These are phyloP conservation scores for Nicotiana tomentosiformis DNA, from an alignment of 257 asterid species.

Conservation along the genomic window DNA sequence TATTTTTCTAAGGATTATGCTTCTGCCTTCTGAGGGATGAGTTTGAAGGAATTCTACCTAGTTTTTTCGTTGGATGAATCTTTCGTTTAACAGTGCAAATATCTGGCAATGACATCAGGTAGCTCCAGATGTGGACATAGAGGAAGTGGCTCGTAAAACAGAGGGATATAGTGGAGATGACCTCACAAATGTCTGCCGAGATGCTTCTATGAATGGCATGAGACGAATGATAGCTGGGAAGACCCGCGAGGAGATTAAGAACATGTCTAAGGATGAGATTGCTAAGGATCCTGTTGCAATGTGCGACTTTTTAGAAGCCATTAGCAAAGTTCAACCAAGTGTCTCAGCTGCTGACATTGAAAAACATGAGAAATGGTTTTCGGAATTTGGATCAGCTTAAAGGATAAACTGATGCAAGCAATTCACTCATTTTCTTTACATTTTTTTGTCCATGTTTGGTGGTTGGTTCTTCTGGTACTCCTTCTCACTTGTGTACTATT, in stretches of 20 bases:
- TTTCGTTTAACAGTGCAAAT: background rate
- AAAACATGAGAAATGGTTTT: conserved; percentile 88
- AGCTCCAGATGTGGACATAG: conserved; percentile 88
- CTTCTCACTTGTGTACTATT: background rate
- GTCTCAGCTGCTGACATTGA: conserved; percentile 93
- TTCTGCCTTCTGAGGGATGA: background rate
- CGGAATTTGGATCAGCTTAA: conserved; percentile 89
- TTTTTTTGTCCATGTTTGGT: background rate
- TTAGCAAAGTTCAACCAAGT: conserved; percentile 87
- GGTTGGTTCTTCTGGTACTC: background rate
- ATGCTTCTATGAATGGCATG: conserved; percentile 91
- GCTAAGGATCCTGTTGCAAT: conserved; percentile 87
- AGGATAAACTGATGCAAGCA: background rate
- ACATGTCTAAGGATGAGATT: conserved; percentile 90
- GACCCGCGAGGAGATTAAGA: conserved; percentile 80
- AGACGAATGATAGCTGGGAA: conserved; percentile 82
- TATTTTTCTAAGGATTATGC: background rate
- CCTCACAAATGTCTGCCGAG: conserved; percentile 89
- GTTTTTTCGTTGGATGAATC: background rate
- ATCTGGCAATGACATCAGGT: conserved; percentile 34
- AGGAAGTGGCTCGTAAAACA: conserved; percentile 84
- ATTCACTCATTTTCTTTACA: background rate
- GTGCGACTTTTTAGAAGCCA: conserved; percentile 92
- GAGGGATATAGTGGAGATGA: conserved; percentile 99
- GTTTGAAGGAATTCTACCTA: background rate